Conservation (phyloP, 1,284 basidiomycete genomes). For the Phenoliferia sp. region DNA sequence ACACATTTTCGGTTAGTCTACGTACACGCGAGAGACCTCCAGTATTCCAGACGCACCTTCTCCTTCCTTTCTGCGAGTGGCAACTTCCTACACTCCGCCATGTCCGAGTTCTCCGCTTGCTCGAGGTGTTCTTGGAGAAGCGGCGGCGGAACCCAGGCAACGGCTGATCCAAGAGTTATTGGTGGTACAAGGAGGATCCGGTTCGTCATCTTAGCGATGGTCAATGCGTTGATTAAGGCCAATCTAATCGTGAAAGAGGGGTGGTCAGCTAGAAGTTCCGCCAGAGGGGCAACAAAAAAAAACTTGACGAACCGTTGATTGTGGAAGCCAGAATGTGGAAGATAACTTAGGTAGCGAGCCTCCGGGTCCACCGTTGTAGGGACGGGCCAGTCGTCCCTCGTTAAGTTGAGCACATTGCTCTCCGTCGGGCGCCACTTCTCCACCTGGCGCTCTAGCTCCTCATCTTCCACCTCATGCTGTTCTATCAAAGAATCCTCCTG, state of each 20-base stretch:
- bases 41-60: too few species aligned
- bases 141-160: background rate
- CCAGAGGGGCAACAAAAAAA: background rate
- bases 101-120: background rate
- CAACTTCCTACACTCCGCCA: background rate
- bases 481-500: too few species aligned
- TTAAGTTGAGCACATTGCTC: background rate
- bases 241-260: background rate
- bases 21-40: background rate
- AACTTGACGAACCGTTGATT: background rate
- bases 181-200: background rate
- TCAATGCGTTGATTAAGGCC: conserved; percentile 1
- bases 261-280: background rate
- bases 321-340: conserved; percentile 3
- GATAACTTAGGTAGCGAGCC: conserved; percentile 1
- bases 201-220: background rate
- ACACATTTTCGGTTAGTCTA: background rate
- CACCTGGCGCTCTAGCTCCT: too few species aligned
- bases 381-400: background rate
- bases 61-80: background rate
- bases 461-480: too few species aligned
- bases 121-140: background rate
- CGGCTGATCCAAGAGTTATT: background rate
- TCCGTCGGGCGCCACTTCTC: background rate
- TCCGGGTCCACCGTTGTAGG: background rate